Base-by-base conservation (phyloP, 2,329 filamentous ascomycete genomes). In the Blastomyces parvus region DNA sequence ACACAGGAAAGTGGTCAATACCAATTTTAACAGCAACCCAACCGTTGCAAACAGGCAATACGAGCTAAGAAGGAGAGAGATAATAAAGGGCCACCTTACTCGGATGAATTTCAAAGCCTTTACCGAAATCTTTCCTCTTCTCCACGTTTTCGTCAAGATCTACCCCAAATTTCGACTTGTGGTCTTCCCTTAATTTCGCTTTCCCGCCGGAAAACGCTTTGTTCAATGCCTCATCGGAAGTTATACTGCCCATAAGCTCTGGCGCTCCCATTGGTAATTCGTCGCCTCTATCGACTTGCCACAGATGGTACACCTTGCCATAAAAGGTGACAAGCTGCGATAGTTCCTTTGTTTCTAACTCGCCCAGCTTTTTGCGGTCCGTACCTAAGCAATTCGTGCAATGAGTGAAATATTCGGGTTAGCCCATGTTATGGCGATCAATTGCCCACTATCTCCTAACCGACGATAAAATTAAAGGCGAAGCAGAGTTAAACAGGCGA, bases 271-370 rank as follows among this genome's bases (percentile, higher is more conserved):
- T 70, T 0, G 86, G 86, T 62, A 88, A 70, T 60, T 77, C 74
- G 70, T 93, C 85, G 0, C 89, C 89, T 6, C 83, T 79, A 75
- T 95, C 90, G 19, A 88, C 84, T 81, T 95, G 89, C 91, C 91
- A 96, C 52, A 94, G 80, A 73, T 96, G 90, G 74, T 88, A 94
- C 0, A 88, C 85, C 73, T 96, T 96, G 11, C 91, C 91, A 70
- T 95, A 95, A 2, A 94, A 73, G 0, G 83, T 53, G 27, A 33
- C 25, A 33, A 53, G 50, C 50, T 33, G 27, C 27, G 22, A 53
- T 17, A 53, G 22, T 27, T 53, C 50, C 13, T 9, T 2, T 33
- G 33, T 6, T 53, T 53, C 17, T 9, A 19, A 14, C 9, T 53
- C 7, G 30, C 30, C 14, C 5, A 33, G 33, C 25, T 53, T 33